A percentile compares a stretch with the other conserved stretches of the same genome.
Conservation (phyloP, 2,329 filamentous ascomycete genomes). For the Pseudogymnoascus sp. region DNA sequence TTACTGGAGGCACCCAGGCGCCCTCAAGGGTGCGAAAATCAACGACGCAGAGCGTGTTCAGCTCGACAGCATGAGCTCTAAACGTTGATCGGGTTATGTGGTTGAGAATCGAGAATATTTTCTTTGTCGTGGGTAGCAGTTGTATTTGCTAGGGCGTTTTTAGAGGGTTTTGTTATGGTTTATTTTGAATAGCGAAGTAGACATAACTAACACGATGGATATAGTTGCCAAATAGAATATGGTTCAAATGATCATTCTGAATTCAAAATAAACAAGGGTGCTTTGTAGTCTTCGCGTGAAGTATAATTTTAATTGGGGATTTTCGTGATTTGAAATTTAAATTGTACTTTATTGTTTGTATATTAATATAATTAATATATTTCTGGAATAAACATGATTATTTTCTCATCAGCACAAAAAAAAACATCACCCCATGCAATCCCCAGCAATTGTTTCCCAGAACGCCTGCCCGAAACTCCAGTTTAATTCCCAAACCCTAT, state of each 20-base stretch:
- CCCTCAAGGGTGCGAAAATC: background rate
- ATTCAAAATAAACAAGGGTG: background rate
- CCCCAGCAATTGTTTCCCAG: background rate
- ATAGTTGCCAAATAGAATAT: background rate
- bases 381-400: background rate
- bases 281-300: background rate
- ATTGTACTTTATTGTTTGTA: no score
- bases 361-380: background rate
- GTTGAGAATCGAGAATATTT: background rate
- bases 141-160: background rate
- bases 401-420: background rate
- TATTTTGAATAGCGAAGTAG: background rate
- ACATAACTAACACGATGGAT: background rate
- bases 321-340: no score
- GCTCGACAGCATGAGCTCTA: background rate
- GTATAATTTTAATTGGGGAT: background rate
- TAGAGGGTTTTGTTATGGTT: background rate
- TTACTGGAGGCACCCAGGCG: slow-evolving; percentile 28
- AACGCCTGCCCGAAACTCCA: background rate
- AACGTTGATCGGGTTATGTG: background rate
- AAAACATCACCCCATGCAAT: background rate
- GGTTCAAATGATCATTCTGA: background rate
- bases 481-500: background rate
- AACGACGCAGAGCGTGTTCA: background rate
- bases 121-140: background rate